Percentiles rank a stretch among this genome's conserved stretches.
phyloP scores from a whole-genome alignment of 2,329 filamentous ascomycete species.

The Diplodia corticola region DNA sequence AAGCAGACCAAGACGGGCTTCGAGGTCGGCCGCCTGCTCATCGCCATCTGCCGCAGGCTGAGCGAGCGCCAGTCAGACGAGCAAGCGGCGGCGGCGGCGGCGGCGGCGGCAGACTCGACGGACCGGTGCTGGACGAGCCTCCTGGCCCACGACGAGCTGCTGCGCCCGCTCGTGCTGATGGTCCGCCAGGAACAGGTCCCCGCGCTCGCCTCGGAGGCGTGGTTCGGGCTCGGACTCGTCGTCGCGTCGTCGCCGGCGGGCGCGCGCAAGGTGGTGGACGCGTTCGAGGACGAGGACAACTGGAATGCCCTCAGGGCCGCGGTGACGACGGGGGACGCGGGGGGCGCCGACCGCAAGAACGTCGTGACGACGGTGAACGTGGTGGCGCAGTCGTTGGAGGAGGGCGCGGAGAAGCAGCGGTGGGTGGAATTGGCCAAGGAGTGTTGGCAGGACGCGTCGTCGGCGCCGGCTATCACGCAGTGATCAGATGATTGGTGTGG shows the following conservation, averaged over 20 bases:
- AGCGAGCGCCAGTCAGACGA: neutral
- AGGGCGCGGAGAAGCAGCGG: neutral
- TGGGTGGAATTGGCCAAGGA: conserved; percentile 2
- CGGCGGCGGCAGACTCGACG: too few species aligned
- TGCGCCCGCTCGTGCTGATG: conserved; percentile 17
- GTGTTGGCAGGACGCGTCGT: neutral
- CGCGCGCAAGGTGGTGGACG: conserved; percentile 1
- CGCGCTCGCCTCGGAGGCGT: conserved; percentile 14
- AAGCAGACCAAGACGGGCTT: conserved; percentile 19
- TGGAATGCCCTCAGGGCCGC: neutral
- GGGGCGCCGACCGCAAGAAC: neutral
- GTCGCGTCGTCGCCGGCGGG: conserved; percentile 10
- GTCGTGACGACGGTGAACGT: neutral
- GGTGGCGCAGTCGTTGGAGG: neutral
- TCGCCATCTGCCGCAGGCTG: conserved; percentile 14
- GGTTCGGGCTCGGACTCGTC: conserved; percentile 20
- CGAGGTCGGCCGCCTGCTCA: conserved; percentile 21
- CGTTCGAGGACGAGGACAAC: conserved; percentile 12
- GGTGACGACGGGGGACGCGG: neutral
- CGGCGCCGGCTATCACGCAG: too few species aligned
- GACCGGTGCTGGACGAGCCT: conserved; percentile 2
- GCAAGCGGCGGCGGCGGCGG: too few species aligned
- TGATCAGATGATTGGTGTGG: neutral
- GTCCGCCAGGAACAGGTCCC: conserved; percentile 20
- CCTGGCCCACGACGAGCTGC: neutral